phyloP scores from a whole-genome alignment of 2,329 filamentous ascomycete genomes.

The Penicillium griseofulvum region DNA sequence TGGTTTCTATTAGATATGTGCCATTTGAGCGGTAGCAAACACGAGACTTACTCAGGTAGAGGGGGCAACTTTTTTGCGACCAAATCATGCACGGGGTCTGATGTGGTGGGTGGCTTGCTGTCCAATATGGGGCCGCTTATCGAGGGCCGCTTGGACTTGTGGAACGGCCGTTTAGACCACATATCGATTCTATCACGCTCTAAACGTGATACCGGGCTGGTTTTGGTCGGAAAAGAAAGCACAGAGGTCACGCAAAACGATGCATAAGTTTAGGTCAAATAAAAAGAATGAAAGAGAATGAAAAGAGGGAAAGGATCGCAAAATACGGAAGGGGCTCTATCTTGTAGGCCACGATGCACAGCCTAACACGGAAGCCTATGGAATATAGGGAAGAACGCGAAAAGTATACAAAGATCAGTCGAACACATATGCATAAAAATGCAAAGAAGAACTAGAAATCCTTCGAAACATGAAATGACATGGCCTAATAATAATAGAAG shows the following conservation, averaged over 20 bases:
- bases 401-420: neutral
- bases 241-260: neutral
- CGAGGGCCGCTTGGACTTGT: conserved; percentile 44
- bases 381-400: neutral
- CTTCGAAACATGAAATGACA: conserved; percentile 6
- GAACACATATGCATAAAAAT: neutral
- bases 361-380: neutral
- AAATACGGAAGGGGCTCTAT: neutral
- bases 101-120: conserved; percentile 41
- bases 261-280: neutral
- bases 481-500: conserved; percentile 5
- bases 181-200: conserved; percentile 36
- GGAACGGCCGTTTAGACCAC: conserved; percentile 54
- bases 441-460: neutral
- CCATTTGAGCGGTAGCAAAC: neutral
- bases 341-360: neutral
- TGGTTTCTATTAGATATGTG: conserved; percentile 5
- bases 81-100: conserved; percentile 30
- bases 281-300: neutral
- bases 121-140: conserved; percentile 48
- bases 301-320: neutral
- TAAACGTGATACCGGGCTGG: neutral
- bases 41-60: conserved; percentile 22
- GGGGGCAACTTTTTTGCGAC: conserved; percentile 31
- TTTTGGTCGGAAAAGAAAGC: neutral